phyloP scores from a whole-genome alignment of 2,329 filamentous ascomycete genomes.

The Colletotrichum spinosum region DNA sequence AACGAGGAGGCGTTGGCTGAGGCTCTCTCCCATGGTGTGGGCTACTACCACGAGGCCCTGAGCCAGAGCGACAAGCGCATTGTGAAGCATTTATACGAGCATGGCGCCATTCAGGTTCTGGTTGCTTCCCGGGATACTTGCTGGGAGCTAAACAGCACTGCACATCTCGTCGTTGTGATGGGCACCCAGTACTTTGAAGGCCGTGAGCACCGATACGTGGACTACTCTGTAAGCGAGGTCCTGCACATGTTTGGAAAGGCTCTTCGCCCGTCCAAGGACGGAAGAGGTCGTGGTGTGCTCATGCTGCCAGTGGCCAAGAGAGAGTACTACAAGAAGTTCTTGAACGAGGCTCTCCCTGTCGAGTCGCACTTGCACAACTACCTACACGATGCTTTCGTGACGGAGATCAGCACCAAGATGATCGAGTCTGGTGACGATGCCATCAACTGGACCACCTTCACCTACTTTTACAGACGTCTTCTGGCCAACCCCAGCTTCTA shows the following conservation, averaged over 20 bases:
- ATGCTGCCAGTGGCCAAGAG: constrained; percentile 96
- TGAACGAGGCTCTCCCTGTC: constrained; percentile 94
- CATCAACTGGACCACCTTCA: constrained; percentile 98
- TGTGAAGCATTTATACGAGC: constrained; percentile 89
- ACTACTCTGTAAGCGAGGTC: constrained; percentile 94
- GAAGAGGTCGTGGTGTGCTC: constrained; percentile 87
- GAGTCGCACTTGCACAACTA: constrained; percentile 94
- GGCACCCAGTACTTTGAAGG: constrained; percentile 98
- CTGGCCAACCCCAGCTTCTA: constrained; percentile 98
- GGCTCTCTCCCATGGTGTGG: constrained; percentile 91
- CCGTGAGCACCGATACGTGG: constrained; percentile 94
- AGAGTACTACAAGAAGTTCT: constrained; percentile 98
- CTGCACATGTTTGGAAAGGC: constrained; percentile 99
- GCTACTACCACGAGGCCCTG: constrained; percentile 96
- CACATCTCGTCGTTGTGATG: constrained; percentile 95
- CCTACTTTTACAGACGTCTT: constrained; percentile 95
- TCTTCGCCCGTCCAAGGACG: constrained; percentile 81
- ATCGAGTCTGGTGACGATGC: constrained; percentile 96
- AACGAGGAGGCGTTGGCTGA: constrained; percentile 90
- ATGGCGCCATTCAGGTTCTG: constrained; percentile 90
- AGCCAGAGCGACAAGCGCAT: constrained; percentile 91
- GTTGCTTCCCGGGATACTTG: constrained; percentile 85
- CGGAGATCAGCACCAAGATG: constrained; percentile 95
- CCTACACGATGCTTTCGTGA: constrained; percentile 95
- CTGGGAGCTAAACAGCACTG: constrained; percentile 91